Evolutionary conservation across 2,329 filamentous ascomycete genomes (phyloP), one percentile per base, ranked within the genome.

Genomic region (Zopfia rhizophila): DNA sequence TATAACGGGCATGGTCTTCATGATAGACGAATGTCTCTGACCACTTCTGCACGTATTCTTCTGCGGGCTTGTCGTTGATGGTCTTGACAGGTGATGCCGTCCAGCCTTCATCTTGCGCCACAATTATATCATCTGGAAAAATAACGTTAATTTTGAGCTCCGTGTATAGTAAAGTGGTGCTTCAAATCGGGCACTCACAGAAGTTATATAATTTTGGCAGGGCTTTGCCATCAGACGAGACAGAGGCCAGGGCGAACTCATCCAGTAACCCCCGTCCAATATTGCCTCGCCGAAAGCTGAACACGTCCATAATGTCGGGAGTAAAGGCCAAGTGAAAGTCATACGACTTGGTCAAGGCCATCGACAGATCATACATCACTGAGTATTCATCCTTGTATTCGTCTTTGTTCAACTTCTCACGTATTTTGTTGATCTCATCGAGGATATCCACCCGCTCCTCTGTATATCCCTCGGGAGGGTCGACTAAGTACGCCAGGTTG

Each of bases 1-100:
- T 70, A 50, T 68, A 72, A n/a, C 64, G 59, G 4, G 66, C 60
- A 40, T 72, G 66, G 5, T 61, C 61, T 33, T 72, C 70, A n/a
- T 69, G 66, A 14, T 48, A 60, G 3, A 28, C 22, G 11, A 55
- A 58, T 11, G 43, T 51, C 1, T 51, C 42, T 10, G 66, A 63
- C 31, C 55, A 55, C 6, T 56, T 28, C 19, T 64, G 59, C 14
- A 72, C 33, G 23, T 57, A 69, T 2, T 53, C 51, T 27, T 62
- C 48, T 2, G 64, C 63, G 29, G 60, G 44, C 7, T 60, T 32
- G 10, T 61, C 63, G 44, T 71, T 67, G 43, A 73, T 70, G 30
- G 58, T 37, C 4, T 45, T 51, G 14, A 73, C 42, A 0, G 63
- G 56, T 1, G 67, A 69, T 3, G 60, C 46, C 3, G 24, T 54